Evolutionary conservation across 2,329 filamentous ascomycete genomes (phyloP), one percentile per base, ranked within the genome.

Genomic region (Amylocarpus encephaloides): DNA sequence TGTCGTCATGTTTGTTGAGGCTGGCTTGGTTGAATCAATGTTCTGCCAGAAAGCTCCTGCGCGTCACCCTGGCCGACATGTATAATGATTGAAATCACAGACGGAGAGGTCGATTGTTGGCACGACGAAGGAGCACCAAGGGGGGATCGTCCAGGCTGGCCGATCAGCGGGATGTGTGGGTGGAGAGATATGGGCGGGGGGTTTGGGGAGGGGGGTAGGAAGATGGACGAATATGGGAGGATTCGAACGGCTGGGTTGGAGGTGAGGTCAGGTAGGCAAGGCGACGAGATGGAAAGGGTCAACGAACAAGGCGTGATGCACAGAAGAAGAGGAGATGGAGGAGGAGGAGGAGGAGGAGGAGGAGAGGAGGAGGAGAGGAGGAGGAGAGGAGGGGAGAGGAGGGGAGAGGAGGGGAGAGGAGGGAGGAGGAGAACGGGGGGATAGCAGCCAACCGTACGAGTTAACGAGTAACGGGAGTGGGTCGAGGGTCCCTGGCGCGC

Each of bases 1-100:
- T 34, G 64, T 66, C 41, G 65, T 61, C 65, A 67, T 67, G 35
- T 49, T 45, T 41, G 33, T 30, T 33, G 33, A 13, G 22, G 36
- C 11, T 10, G 29, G 11, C 36, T 19, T 19, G 13, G 33, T 33
- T 7, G 16, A 41, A 40, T 33, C 18, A 32, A 33, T 43, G 15
- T 35, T 47, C 32, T 18, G 32, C 30, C 22, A 19, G 13, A 43
- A 38, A 12, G 43, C 33, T n/a, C 43, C 10, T 39, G 19, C 38
- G 43, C 38, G 22, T 11, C 43, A 46, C 18, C 33, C 18, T 6
- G 43, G 33, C 6, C 43, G 34, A 34, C 43, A 46, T 46, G 43
- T 46, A 46, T 12, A 19, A 16, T 11, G 38, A 41, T 13, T 18
- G 18, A 10, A 39, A 15, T 10, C 18, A 26, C 4, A 7, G 22